Evolutionary conservation across 129 eudicot species (phyloP), one percentile per base, ranked within the genome.

Genomic region (Saussurea involucrata): DNA sequence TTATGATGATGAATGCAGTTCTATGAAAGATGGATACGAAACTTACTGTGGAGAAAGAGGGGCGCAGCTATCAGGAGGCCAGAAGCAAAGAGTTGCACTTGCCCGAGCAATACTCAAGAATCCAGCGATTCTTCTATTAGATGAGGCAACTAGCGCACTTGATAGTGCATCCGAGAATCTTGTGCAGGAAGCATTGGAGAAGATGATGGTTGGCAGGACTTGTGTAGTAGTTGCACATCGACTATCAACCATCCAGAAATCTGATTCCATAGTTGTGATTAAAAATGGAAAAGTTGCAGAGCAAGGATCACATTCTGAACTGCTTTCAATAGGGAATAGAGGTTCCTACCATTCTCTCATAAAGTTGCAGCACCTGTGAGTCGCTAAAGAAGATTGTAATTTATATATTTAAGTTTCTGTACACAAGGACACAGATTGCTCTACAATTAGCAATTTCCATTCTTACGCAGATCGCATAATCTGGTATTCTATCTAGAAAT

Each of bases 41-140:
- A 90, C 95, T 27, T 85, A 85, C 78, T 90, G 95, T 67, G 95
- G 95, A 53, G 92, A 90, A 75, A 83, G 92, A 83, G 95, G 95
- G 49, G 88, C 81, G 32, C 92, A 90, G 64, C 82, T 90, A 8
- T 90, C 95, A 44, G 95, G 95, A 78, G 92, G 92, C 31, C 95
- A 90, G 12, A 90, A 87, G 83, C 95, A 90, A 68, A 64, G 95
- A 40, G 85, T 90, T 9, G 92, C 92, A 49, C 90, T 90, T 46
- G 95, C 95, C 18, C 82, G 92, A 68, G 92, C 95, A 22, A 85
- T 90, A 17, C 86, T 90, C 8, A 90, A 87, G 87, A 81, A 87
- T 65, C 95, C 95, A 8, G 66, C 90, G 0, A 87, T 90, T 67
- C 88, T 90, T 76, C 90, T 90, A 4, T 58, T 90, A 73, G 91